Conservation (phyloP, 495 filamentous ascomycete genomes). For the Penicillium malachiteum region DNA sequence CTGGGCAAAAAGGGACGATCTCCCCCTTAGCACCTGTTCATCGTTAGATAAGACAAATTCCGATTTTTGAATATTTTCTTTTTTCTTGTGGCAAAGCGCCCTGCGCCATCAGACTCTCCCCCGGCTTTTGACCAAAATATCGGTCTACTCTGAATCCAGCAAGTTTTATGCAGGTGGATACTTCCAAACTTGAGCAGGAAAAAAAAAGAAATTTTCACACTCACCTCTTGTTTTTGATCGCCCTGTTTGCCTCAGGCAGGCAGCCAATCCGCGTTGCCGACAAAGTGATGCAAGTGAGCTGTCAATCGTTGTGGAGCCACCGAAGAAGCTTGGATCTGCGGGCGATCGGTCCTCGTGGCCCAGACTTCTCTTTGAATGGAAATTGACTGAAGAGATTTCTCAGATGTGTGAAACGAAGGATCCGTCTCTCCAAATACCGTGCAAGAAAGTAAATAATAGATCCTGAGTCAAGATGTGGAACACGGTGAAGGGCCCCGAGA, state of each 20-base stretch:
- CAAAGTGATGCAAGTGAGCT: slow-evolving; percentile 36
- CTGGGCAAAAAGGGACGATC: background rate
- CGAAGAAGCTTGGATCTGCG: slow-evolving; percentile 23
- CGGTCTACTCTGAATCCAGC: background rate
- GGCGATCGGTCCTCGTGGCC: slow-evolving; percentile 26
- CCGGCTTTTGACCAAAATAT: background rate
- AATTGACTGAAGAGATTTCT: background rate
- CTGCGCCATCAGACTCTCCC: background rate
- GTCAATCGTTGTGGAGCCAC: slow-evolving; percentile 30
- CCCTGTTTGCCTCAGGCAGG: slow-evolving; percentile 35
- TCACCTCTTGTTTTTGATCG: slow-evolving; percentile 11
- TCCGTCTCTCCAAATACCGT: background rate
- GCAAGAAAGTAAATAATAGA: background rate
- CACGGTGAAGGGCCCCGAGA: background rate
- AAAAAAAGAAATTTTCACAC: background rate
- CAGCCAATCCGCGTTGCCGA: slow-evolving; percentile 30
- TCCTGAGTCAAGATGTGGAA: background rate
- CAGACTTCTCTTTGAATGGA: slow-evolving; percentile 1
- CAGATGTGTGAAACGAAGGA: background rate
- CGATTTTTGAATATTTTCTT: background rate
- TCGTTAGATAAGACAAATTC: slow-evolving; percentile 2
- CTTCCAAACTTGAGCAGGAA: background rate
- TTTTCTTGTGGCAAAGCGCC: slow-evolving; percentile 5
- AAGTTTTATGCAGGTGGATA: background rate
- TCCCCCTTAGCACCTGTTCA: background rate